Evolutionary conservation across 1,284 basidiomycete genomes (phyloP).

Genomic region (Irpex sp.): DNA sequence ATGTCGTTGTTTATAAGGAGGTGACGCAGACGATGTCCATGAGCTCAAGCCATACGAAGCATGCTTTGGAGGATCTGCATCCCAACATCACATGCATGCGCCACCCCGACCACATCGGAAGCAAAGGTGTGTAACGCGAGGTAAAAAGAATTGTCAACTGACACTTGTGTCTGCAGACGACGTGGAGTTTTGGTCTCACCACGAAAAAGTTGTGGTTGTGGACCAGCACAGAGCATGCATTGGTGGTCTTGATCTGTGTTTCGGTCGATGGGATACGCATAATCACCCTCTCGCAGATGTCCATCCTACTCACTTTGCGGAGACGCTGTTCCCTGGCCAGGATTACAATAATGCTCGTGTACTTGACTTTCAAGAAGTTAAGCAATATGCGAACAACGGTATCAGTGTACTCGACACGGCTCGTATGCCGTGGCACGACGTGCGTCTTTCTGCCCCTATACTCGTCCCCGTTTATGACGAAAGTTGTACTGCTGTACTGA

Average conservation of each 20-base stretch:
- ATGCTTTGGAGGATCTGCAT: conserved; percentile 77
- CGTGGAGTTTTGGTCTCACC: conserved; percentile 82
- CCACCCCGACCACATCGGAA: conserved; percentile 87
- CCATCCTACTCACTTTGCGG: conserved; percentile 80
- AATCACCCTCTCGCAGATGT: conserved; percentile 86
- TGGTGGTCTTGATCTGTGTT: conserved; percentile 89
- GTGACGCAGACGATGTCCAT: conserved; percentile 89
- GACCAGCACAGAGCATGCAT: conserved; percentile 83
- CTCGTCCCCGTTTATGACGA: not conserved
- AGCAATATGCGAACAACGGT: conserved; percentile 74
- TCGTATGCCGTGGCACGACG: conserved; percentile 91
- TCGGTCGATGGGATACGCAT: conserved; percentile 93
- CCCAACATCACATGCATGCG: conserved; percentile 85
- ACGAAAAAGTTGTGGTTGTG: conserved; percentile 82
- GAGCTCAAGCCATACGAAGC: conserved; percentile 85
- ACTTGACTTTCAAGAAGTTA: conserved; percentile 76
- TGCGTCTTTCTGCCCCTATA: conserved; percentile 29
- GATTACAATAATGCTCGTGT: conserved; percentile 89
- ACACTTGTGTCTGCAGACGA: conserved; percentile 40
- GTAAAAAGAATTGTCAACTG: not conserved
- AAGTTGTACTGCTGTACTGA: not conserved
- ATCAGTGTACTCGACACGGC: conserved; percentile 69
- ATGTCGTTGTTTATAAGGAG: conserved; percentile 90
- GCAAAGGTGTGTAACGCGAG: conserved; percentile 48
- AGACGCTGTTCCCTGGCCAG: conserved; percentile 89